Evolutionary conservation across 2,329 filamentous ascomycete species (phyloP), one percentile per base, ranked within the genome.

Genomic region (Monosporascus sp.): DNA sequence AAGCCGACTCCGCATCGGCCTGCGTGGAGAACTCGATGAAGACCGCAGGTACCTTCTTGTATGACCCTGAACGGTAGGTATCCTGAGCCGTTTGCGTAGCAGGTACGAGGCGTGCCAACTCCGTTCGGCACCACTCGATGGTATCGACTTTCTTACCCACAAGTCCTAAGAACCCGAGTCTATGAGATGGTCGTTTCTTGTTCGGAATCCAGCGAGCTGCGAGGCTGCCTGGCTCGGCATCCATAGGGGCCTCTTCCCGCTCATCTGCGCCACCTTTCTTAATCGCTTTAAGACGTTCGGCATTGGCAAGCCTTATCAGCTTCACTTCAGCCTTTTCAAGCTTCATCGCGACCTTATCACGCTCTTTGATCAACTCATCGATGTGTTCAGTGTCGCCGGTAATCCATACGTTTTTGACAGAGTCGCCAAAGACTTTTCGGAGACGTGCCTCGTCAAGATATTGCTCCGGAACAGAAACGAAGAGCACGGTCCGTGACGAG

Each of bases 111-210:
- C 85, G 84, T 58, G 87, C 82, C 50, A 97, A 82, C 69, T 95
- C 88, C 1, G 79, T 76, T 50, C 94, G 88, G 58, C 85, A 88
- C 88, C 89, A 97, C 57, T 93, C 85, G 69, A 99, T 97, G 0
- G 91, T 94, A 72, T 99, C 94, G 17, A 97, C 92, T 70, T 96
- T 94, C 67, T 90, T 86, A 60, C 91, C 89, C 60, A 92, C 81
- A 47, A 89, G 77, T 17, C 81, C 82, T 22, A 94, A 70, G 6
- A 80, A 77, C 67, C 87, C 89, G 52, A 86, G 74, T 50, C 81
- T 80, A 67, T 96, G 91, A 1, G 87, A 85, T 1, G 91, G 91
- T 44, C 91, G 82, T 62, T 90, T 80, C 70, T 89, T 87, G 9
- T 77, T 74, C 17, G 84, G 78, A 39, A 96, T 75, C 85, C 88